Percentiles rank a stretch among this genome's conserved stretches.
phyloP scores from a whole-genome alignment of 495 filamentous ascomycete species.

The Neurospora sp. region DNA sequence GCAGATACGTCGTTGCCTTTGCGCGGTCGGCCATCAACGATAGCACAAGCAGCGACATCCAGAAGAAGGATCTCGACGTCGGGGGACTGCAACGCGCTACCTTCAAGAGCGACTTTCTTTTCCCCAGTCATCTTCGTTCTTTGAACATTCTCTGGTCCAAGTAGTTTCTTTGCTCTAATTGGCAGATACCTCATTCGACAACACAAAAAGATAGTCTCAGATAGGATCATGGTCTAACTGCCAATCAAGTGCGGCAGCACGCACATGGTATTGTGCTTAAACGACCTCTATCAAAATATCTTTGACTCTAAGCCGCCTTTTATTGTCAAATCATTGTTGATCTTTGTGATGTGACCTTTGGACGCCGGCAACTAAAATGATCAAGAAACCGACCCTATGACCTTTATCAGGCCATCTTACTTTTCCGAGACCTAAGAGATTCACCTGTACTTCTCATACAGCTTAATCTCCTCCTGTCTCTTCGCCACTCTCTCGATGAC shows the following conservation, averaged over 20 bases:
- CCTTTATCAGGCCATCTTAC: background rate
- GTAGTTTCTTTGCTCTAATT: background rate
- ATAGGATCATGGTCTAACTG: background rate
- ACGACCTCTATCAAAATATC: background rate
- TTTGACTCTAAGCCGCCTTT: background rate
- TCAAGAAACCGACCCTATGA: background rate
- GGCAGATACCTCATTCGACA: background rate
- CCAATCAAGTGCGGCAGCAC: background rate
- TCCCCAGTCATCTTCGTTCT: background rate
- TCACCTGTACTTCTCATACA: conserved; percentile 19
- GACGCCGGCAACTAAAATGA: background rate
- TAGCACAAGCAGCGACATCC: background rate
- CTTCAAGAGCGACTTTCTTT: background rate
- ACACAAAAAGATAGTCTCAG: no score
- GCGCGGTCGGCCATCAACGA: background rate
- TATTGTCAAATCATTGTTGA: background rate
- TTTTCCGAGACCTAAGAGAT: background rate
- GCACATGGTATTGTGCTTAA: background rate
- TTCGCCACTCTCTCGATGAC: conserved; percentile 54
- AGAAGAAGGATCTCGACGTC: background rate
- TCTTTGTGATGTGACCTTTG: background rate
- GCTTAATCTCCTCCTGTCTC: conserved; percentile 49
- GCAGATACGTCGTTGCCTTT: background rate
- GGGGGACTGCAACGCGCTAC: background rate
- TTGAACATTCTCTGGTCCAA: background rate